Conservation (phyloP, 2,329 filamentous ascomycete species). For the Fusarium sp. region DNA sequence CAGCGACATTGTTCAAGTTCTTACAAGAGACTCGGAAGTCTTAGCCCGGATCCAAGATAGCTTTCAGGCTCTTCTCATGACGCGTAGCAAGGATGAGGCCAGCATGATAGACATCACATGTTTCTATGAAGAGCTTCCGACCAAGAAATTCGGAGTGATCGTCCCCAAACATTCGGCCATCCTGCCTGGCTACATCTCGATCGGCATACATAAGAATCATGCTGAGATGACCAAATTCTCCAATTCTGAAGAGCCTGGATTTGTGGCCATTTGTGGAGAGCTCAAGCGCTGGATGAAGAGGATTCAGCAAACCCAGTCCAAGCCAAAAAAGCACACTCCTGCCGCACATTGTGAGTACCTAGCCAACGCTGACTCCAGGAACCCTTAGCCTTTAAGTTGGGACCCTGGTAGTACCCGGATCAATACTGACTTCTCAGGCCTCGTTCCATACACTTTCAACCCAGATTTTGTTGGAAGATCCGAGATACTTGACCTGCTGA, state of each 20-base stretch:
- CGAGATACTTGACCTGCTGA: conserved; percentile 3
- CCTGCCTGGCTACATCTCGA: conserved; percentile 8
- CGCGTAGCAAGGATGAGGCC: not conserved
- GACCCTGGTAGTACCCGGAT: not conserved
- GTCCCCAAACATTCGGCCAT: conserved; percentile 32
- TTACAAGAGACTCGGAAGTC: conserved; percentile 28
- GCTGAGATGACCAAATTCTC: conserved; percentile 25
- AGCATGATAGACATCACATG: conserved; percentile 25
- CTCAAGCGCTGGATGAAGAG: conserved; percentile 18
- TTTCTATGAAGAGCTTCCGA: conserved; percentile 38
- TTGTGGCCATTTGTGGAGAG: conserved; percentile 16
- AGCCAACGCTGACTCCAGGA: no score
- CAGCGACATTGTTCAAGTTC: conserved; percentile 12
- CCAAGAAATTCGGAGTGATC: conserved; percentile 4
- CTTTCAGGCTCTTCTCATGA: conserved; percentile 20
- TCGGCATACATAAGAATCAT: conserved; percentile 27
- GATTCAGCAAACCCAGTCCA: not conserved
- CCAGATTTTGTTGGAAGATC: conserved; percentile 28
- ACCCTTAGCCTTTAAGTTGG: no score
- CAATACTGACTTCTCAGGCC: not conserved
- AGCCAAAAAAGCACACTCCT: not conserved
- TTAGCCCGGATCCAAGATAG: conserved; percentile 21
- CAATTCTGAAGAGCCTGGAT: conserved; percentile 11
- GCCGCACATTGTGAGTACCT: not conserved
- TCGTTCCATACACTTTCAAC: conserved; percentile 30